Evolutionary conservation across 2,329 filamentous ascomycete genomes (phyloP).

Genomic region (Akanthomyces dipterigenus): DNA sequence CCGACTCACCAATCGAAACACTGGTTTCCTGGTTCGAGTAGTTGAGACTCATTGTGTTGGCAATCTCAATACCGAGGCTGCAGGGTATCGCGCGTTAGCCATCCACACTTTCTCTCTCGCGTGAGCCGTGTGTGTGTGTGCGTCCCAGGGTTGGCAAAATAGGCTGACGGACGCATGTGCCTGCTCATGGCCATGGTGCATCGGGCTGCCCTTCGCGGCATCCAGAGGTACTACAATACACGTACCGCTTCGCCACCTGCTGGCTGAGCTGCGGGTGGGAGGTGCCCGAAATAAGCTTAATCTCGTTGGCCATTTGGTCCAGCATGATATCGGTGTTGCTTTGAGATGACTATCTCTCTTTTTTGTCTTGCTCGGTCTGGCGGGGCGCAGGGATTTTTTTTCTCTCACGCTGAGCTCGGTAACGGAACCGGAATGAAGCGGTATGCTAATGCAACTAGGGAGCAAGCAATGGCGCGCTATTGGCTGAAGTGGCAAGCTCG

Average conservation of each 20-base stretch:
- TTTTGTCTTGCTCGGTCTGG: conserved; percentile 3
- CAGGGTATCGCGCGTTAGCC: conserved; percentile 17
- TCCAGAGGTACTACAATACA: not conserved
- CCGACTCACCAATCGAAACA: conserved; percentile 91
- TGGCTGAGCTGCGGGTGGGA: conserved; percentile 42
- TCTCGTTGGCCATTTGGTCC: conserved; percentile 45
- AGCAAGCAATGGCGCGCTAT: not conserved
- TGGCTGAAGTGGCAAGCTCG: not conserved
- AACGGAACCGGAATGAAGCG: not conserved
- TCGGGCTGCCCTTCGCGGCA: not conserved
- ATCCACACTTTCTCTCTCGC: not conserved
- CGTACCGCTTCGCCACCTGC: conserved; percentile 37
- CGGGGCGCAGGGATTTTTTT: conserved; percentile 9
- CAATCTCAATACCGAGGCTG: conserved; percentile 70
- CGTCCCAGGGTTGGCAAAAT: not conserved
- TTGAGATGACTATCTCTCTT: conserved; percentile 2
- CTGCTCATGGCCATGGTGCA: not conserved
- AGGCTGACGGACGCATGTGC: not conserved
- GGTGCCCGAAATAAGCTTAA: conserved; percentile 45
- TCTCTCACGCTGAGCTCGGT: conserved; percentile 1
- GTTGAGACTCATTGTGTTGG: conserved; percentile 73
- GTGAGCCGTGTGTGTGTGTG: not conserved
- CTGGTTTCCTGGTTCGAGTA: conserved; percentile 84
- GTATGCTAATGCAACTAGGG: not conserved
- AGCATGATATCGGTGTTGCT: conserved; percentile 22